Percentiles rank a stretch among this genome's conserved stretches.
Evolutionary conservation across 2,329 filamentous ascomycete species (phyloP).

Genomic region (Zasmidium cellare): DNA sequence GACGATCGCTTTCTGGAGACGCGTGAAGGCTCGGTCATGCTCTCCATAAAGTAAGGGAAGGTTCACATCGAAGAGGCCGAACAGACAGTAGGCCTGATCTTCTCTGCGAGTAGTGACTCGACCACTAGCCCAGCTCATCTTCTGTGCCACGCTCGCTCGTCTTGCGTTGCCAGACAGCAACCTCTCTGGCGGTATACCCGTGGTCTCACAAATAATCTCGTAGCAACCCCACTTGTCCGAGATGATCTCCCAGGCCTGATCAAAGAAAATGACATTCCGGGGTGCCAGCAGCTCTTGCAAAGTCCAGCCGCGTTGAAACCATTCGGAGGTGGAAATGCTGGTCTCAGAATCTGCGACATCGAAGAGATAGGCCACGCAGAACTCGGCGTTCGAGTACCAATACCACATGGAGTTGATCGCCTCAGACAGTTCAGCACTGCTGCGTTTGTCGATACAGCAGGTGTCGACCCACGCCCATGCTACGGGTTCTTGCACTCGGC

Average conservation of each 20-base stretch:
- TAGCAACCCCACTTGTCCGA: constrained; percentile 16
- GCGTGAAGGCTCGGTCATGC: constrained; percentile 14
- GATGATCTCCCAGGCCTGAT: too few relatives aligned
- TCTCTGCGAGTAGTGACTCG: background rate
- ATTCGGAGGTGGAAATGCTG: background rate
- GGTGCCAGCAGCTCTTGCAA: too few relatives aligned
- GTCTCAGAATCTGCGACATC: too few relatives aligned
- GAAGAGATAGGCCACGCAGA: constrained; percentile 6
- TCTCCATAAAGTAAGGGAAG: constrained; percentile 17
- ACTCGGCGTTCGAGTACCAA: constrained; percentile 14
- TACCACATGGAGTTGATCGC: constrained; percentile 18
- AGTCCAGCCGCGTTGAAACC: constrained; percentile 24
- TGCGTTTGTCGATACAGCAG: constrained; percentile 21
- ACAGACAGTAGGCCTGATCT: constrained; percentile 16
- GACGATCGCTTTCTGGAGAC: constrained; percentile 20
- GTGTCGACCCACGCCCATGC: constrained; percentile 20
- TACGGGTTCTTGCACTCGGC: too few relatives aligned
- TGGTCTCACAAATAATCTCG: too few relatives aligned
- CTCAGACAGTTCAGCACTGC: constrained; percentile 19
- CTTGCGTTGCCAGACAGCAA: too few relatives aligned
- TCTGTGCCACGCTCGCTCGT: background rate
- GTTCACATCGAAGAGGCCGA: constrained; percentile 19
- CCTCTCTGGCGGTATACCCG: too few relatives aligned
- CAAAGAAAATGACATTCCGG: too few relatives aligned
- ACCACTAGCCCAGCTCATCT: too few relatives aligned